Conservation (phyloP, 176 grass and related monocot genomes). For the Oryza meridionalis region DNA sequence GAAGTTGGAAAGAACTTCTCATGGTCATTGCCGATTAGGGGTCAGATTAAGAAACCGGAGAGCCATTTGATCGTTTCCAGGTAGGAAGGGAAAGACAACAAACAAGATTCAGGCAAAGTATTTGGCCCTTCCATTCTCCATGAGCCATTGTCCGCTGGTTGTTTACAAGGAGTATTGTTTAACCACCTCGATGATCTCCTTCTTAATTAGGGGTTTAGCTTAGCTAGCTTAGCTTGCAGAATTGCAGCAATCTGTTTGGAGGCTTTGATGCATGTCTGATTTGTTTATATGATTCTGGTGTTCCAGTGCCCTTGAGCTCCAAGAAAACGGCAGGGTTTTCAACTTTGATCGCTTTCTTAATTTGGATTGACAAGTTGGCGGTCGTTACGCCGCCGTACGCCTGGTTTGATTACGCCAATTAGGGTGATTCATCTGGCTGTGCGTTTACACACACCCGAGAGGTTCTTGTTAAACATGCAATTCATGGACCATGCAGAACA, state of each 20-base stretch:
- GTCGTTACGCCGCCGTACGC: background rate
- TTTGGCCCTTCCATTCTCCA: conserved; percentile 32
- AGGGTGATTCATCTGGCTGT: background rate
- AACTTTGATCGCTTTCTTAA: background rate
- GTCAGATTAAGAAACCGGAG: conserved; percentile 24
- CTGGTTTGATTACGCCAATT: background rate
- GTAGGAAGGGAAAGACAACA: background rate
- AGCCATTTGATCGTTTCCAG: conserved; percentile 29
- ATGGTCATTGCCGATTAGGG: conserved; percentile 15
- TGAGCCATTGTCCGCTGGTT: conserved; percentile 19
- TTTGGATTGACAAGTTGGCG: background rate
- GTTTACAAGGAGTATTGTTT: background rate
- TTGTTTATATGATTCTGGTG: conserved; percentile 29
- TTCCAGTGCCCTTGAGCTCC: conserved; percentile 17
- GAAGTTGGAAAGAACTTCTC: background rate
- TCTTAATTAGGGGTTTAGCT: background rate
- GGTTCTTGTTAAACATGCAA: background rate
- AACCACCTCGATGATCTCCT: background rate
- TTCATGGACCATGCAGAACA: too few relatives aligned
- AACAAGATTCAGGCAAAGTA: background rate
- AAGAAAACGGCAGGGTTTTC: conserved; percentile 30
- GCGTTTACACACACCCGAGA: background rate
- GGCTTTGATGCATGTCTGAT: background rate
- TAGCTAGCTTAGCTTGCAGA: background rate
- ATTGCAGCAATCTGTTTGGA: background rate